These are phyloP conservation scores for Penicillium sp. DNA, from an alignment of 2,329 filamentous ascomycete genomes.

Conservation along the genomic window DNA sequence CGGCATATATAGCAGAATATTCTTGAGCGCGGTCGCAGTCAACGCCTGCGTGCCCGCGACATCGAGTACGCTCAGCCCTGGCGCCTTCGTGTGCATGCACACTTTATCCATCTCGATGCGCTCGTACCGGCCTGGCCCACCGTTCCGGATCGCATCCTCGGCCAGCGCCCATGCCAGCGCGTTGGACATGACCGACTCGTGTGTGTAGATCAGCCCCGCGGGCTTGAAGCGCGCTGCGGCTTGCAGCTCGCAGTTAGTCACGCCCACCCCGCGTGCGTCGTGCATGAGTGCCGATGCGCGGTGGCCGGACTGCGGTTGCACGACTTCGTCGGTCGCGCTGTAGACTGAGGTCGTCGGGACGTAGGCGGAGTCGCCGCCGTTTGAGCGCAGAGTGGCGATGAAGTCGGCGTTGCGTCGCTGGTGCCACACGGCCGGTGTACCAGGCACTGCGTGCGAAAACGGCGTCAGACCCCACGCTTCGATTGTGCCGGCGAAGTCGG, in stretches of 20 bases:
- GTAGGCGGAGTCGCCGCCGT: slow-evolving; percentile 58
- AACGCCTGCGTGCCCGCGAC: slow-evolving; percentile 52
- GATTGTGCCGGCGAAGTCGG: too few species aligned
- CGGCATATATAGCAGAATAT: too few species aligned
- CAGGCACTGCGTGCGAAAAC: too few species aligned
- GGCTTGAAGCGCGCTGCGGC: slow-evolving; percentile 42
- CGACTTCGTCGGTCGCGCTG: slow-evolving; percentile 56
- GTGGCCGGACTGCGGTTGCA: slow-evolving; percentile 55
- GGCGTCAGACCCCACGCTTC: too few species aligned
- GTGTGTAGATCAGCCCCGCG: slow-evolving; percentile 54
- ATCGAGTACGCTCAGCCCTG: slow-evolving; percentile 43
- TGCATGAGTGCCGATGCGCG: slow-evolving; percentile 40
- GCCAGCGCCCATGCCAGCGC: slow-evolving; percentile 49
- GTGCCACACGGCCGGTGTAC: slow-evolving; percentile 51
- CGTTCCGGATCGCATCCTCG: slow-evolving; percentile 55
- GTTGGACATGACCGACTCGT: slow-evolving; percentile 58
- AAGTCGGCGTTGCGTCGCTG: slow-evolving; percentile 31
- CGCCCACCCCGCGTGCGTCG: slow-evolving; percentile 51
- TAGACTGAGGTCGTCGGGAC: slow-evolving; percentile 50
- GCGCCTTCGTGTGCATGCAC: slow-evolving; percentile 41
- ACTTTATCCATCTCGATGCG: slow-evolving; percentile 47
- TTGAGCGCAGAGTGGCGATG: slow-evolving; percentile 42
- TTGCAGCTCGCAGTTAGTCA: slow-evolving; percentile 58
- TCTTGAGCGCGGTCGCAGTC: too few species aligned
- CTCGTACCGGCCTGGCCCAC: slow-evolving; percentile 49